Percentiles rank a stretch among this genome's conserved stretches.
Conservation (phyloP, 208 protist species). For the Trypanosoma melophagium region DNA sequence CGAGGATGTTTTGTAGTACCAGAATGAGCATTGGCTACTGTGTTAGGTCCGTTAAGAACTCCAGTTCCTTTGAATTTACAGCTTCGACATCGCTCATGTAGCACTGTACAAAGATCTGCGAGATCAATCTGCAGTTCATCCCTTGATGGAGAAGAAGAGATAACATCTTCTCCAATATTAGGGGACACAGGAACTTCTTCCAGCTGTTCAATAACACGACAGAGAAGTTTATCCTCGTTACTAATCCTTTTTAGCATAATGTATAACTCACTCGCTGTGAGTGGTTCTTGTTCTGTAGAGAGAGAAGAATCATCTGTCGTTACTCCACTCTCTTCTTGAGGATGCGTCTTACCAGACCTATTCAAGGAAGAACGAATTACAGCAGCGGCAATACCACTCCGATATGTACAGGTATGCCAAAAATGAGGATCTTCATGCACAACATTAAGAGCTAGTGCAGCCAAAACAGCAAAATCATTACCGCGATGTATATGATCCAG, state of each 20-base stretch:
- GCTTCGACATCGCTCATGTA: slow-evolving; percentile 31
- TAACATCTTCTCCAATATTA: not conserved
- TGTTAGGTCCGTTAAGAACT: not conserved
- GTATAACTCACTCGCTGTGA: slow-evolving; percentile 16
- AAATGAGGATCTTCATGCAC: slow-evolving; percentile 53
- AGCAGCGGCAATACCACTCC: slow-evolving; percentile 48
- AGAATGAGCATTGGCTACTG: not conserved
- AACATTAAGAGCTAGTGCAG: slow-evolving; percentile 37
- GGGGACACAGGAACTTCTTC: not conserved
- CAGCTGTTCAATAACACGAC: slow-evolving; percentile 12
- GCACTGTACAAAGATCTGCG: slow-evolving; percentile 33
- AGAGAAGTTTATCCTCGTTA: slow-evolving; percentile 7
- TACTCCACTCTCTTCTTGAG: no score
- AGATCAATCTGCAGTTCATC: slow-evolving; percentile 23
- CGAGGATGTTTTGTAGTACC: not conserved
- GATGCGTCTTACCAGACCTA: no score
- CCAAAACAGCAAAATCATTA: slow-evolving; percentile 42
- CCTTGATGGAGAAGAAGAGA: not conserved
- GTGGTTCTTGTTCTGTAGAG: slow-evolving; percentile 2
- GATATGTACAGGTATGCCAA: slow-evolving; percentile 77
- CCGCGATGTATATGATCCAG: slow-evolving; percentile 46
- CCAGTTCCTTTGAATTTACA: not conserved
- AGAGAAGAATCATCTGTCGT: no score
- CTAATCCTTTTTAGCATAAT: slow-evolving; percentile 12
- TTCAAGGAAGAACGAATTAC: slow-evolving; percentile 36